Evolutionary conservation across 1,139 yeast genomes (phyloP), one percentile per base, ranked within the genome.

Genomic region (Schizosaccharomyces versatilis): DNA sequence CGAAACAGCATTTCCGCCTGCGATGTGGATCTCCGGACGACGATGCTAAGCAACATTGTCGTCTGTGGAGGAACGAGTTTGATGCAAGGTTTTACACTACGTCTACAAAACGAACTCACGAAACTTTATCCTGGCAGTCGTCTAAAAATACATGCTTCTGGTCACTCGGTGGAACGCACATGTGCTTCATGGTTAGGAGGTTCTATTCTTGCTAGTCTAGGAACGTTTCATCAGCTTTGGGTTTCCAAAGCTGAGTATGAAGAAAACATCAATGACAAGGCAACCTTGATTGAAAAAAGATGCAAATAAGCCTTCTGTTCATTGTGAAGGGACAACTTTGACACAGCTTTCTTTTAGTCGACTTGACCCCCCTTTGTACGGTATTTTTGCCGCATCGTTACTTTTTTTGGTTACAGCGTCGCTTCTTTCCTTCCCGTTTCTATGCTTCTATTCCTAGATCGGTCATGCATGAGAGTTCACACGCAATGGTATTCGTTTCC

Each of bases 161-260:
- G 98, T 42, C 85, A 84, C 65, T 69, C 83, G 1, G 74, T 76
- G 54, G 98, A 90, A 68, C 76, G 98, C 63, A 78, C 79, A 60
- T 84, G 78, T 65, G 86, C 93, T 60, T 75, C 93, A 7, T 90
- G 98, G 97, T 77, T 90, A 56, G 99, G 99, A 49, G 97, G 96
- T 7, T 81, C 94, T 61, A 93, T 90, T 47, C 72, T 90, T 57
- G 81, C 95, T 5, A 82, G 95, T 56, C 73, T 90, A 63, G 98
- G 98, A 36, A 86, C 97, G 1, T 90, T 90, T 73, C 98, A 90
- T 67, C 98, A 90, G 68, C 56, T 65, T 39, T 90, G 98, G 97
- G 95, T 90, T 2, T 84, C 93, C 52, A 82, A 80, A 66, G 79
- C 78, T 62, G 98, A 90, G 67, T 85, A 83, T 63, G 85, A 85